Evolutionary conservation across 768 basidiomycete genomes (phyloP), one percentile per base, ranked within the genome.

Genomic region (Pisolithus marmoratus): DNA sequence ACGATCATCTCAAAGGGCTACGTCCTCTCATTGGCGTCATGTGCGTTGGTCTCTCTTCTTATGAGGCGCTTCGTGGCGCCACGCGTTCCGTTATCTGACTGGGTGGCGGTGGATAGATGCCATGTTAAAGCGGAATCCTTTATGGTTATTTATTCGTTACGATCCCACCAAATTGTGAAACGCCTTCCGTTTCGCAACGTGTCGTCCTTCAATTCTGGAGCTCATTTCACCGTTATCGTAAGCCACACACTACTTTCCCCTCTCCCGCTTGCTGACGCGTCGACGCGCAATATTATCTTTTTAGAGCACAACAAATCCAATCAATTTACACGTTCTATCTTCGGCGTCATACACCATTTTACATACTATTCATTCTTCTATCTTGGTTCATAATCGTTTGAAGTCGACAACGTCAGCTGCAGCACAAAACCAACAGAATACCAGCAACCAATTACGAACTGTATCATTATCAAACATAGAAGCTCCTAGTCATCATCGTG

Each of bases 241-340:
- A 50, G 83, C 74, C 2, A 3, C 23, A 19, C 14, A 20, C 22
- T 19, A 56, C 38, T 3, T 38, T 19, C 51, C 29, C 23, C 26
- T 29, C 44, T 38, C 20, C 36, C 38, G 38, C 24, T 58, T 17
- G 53, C 14, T 31, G 40, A 40, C 37, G 29, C n/a, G 11, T 12
- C 31, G 11, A 34, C 31, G 31, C 14, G 11, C 31, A 14, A 34
- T 12, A 3, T 34, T 14, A 9, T 43, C 12, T 7, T 49, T 51
- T 17, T 60, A 87, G 86, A 79, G 76, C 63, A 81, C 82, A n/a
- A 73, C 73, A 45, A 70, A 72, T 31, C 84, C 82, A 37, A 67
- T 77, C 9, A 68, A 73, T 22, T 69, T 88, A 46, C 77, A 79
- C 62, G 66, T 88, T 56, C 69, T 83, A 54, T 83, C 82, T 5